These are phyloP conservation scores for Hypomyces rosellus DNA, from an alignment of 2,329 filamentous ascomycete genomes.

Conservation along the genomic window DNA sequence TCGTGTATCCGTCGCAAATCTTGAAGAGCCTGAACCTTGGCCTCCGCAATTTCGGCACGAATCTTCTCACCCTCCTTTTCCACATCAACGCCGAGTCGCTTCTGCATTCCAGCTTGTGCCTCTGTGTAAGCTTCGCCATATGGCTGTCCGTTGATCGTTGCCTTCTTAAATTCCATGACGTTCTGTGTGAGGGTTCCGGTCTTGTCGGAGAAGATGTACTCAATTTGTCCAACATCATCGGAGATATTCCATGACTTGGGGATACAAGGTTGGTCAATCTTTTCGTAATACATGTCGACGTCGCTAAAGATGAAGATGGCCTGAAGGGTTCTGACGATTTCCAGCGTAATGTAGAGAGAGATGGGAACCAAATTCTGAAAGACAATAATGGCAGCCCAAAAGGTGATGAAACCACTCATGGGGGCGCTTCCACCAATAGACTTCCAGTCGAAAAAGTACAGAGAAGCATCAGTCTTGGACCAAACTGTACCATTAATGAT, in stretches of 20 bases:
- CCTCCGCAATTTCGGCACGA: constrained; percentile 69
- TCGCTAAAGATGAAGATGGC: constrained; percentile 98
- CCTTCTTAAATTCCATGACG: constrained; percentile 99
- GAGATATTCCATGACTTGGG: constrained; percentile 99
- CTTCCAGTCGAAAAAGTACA: constrained; percentile 77
- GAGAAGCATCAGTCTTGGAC: constrained; percentile 66
- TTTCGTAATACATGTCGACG: constrained; percentile 93
- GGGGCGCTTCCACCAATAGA: constrained; percentile 69
- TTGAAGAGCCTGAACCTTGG: constrained; percentile 65
- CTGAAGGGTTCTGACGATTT: constrained; percentile 89
- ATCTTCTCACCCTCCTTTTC: constrained; percentile 71
- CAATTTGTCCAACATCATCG: constrained; percentile 94
- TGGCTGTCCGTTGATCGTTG: constrained; percentile 88
- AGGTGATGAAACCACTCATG: constrained; percentile 89
- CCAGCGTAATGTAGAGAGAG: constrained; percentile 92
- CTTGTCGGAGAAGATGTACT: constrained; percentile 99
- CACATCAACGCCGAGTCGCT: constrained; percentile 79
- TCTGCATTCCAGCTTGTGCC: constrained; percentile 92
- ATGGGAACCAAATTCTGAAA: constrained; percentile 99
- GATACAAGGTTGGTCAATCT: constrained; percentile 87
- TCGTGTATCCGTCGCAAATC: constrained; percentile 71
- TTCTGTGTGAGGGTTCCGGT: constrained; percentile 95
- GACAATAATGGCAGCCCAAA: constrained; percentile 89
- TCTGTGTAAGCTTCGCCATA: constrained; percentile 98
- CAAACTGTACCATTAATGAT: constrained; percentile 82